These are phyloP conservation scores for Chaetomium olivaceum DNA, from an alignment of 2,329 filamentous ascomycete species.

Conservation along the genomic window DNA sequence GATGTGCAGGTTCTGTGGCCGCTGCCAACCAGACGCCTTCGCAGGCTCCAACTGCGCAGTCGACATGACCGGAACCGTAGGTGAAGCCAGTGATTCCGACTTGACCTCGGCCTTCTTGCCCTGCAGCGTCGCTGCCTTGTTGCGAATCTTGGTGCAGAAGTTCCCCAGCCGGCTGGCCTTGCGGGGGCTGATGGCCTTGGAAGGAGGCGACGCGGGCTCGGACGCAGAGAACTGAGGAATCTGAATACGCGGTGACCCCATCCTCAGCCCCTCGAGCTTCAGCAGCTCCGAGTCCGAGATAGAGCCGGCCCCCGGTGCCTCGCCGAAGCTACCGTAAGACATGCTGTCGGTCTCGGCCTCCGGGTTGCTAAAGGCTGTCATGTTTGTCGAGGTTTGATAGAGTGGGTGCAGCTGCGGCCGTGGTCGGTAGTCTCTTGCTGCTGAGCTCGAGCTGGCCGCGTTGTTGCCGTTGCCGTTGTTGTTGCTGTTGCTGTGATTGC, in stretches of 20 bases:
- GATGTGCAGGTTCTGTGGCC: slow-evolving; percentile 20
- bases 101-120: slow-evolving; percentile 14
- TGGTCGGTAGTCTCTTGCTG: not conserved
- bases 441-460: not conserved
- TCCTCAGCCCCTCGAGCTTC: slow-evolving; percentile 38
- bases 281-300: slow-evolving; percentile 39
- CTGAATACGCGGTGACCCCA: slow-evolving; percentile 35
- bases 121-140: slow-evolving; percentile 32
- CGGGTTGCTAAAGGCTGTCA: not conserved
- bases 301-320: slow-evolving; percentile 31
- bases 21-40: slow-evolving; percentile 13
- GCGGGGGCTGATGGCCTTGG: slow-evolving; percentile 30
- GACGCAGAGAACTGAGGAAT: slow-evolving; percentile 26
- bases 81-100: not conserved
- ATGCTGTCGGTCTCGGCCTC: slow-evolving; percentile 10
- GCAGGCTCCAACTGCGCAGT: slow-evolving; percentile 24
- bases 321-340: slow-evolving; percentile 13
- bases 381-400: slow-evolving; percentile 11
- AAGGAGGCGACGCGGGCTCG: slow-evolving; percentile 28
- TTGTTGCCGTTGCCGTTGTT: no score
- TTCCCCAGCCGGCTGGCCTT: slow-evolving; percentile 36
- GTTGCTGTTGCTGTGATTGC: not conserved
- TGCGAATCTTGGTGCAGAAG: slow-evolving; percentile 38
- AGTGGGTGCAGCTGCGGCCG: slow-evolving; percentile 9
- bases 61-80: slow-evolving; percentile 22